Base-by-base conservation (phyloP, 2,329 filamentous ascomycete genomes). In the Colletotrichum euphorbiae region DNA sequence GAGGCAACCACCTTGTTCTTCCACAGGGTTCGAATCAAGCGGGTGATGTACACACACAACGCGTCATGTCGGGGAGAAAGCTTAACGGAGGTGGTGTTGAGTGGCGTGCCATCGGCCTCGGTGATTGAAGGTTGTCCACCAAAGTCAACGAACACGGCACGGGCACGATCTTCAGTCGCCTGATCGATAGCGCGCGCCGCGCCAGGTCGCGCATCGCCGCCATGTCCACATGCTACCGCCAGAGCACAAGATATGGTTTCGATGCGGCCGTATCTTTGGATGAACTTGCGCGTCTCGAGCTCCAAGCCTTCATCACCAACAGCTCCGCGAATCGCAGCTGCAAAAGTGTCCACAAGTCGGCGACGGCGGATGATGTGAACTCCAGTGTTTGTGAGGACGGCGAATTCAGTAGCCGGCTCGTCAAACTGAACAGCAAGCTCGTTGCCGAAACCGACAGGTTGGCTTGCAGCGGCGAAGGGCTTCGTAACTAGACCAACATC, bases 391-490 rank as follows among this genome's bases (percentile, higher is more conserved):
- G 96, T 98, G 61, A 99, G 85, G 52, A 99, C 89, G 1, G 95
- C 96, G 71, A 98, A 90, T 76, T 99, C 95, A 57, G 91, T 89
- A 0, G 91, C 87, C 0, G 90, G 84, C 68, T 92, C 86, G 74
- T 99, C 96, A 73, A 96, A 99, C 74, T 99, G 97, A n/a, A 97
- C 91, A 1, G 96, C 93, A 63, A 98, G 84, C 80, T 99, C 96
- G 73, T 99, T 99, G 11, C 95, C 94, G 74, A 97, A 98, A 0
- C 94, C 95, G 21, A 89, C 77, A 0, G 93, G 92, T 28, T 88
- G 87, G 11, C 81, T 81, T 0, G 89, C 85, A 9, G 92, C 91
- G 15, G 89, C 86, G 73, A 94, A 95, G 0, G 92, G 88, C 55
- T 87, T 86, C 1, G 91, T 93, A 31, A 93, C 88, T 12, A 94